Conservation (phyloP, 2,329 filamentous ascomycete species). For the Dactylellina leptospora region DNA sequence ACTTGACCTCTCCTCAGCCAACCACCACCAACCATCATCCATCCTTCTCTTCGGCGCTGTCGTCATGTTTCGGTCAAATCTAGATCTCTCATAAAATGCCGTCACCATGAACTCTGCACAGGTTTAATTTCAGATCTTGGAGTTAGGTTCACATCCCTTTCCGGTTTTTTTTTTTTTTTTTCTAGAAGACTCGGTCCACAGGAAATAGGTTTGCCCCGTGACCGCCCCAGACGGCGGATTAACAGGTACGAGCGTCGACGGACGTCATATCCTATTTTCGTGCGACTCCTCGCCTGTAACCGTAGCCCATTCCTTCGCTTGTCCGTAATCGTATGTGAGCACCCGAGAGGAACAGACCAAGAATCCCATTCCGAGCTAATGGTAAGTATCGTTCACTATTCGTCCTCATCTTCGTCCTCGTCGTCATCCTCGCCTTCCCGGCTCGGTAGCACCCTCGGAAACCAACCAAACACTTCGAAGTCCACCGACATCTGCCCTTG, state of each 20-base stretch:
- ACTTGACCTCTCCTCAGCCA: too few relatives aligned
- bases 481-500: constrained; percentile 60
- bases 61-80: too few relatives aligned
- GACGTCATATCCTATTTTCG: constrained; percentile 31
- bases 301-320: too few relatives aligned
- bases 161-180: neutral
- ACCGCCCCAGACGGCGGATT: neutral
- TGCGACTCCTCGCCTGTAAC: neutral
- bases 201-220: neutral
- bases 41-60: too few relatives aligned
- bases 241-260: neutral
- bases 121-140: too few relatives aligned
- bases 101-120: constrained; percentile 1
- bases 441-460: constrained; percentile 61
- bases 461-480: constrained; percentile 60
- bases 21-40: too few relatives aligned
- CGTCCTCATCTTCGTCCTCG: neutral
- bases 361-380: too few relatives aligned
- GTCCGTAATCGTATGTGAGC: too few relatives aligned
- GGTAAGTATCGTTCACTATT: neutral
- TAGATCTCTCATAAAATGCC: too few relatives aligned
- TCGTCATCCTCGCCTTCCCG: constrained; percentile 59
- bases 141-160: too few relatives aligned
- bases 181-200: neutral
- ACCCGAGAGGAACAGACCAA: too few relatives aligned